These are phyloP conservation scores for Hypoxylon sp. DNA, from an alignment of 2,329 filamentous ascomycete species.

Conservation along the genomic window DNA sequence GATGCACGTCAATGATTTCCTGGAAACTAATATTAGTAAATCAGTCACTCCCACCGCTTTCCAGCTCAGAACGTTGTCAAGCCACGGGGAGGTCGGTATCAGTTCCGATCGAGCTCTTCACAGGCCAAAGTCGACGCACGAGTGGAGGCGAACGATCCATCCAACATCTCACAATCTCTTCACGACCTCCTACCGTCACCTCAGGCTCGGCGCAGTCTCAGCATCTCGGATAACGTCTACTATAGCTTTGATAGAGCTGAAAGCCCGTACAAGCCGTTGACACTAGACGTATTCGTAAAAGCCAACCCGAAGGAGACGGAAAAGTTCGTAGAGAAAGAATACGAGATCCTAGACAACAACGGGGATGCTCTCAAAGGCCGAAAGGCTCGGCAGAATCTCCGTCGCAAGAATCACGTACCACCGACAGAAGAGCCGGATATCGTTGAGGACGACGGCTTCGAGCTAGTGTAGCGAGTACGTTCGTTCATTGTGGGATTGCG, in stretches of 20 bases:
- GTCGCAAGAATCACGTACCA: conserved; percentile 51
- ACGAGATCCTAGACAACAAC: conserved; percentile 63
- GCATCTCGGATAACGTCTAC: conserved; percentile 56
- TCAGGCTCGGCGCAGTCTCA: conserved; percentile 44
- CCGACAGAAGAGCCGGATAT: conserved; percentile 47
- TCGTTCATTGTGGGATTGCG: conserved; percentile 16
- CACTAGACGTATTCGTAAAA: conserved; percentile 59
- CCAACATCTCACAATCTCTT: conserved; percentile 55
- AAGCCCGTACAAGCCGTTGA: conserved; percentile 58
- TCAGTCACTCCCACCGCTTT: conserved; percentile 35
- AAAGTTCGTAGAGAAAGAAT: conserved; percentile 63
- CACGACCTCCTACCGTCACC: conserved; percentile 54
- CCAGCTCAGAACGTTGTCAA: conserved; percentile 59
- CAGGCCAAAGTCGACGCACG: conserved; percentile 55
- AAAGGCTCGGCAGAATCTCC: conserved; percentile 61
- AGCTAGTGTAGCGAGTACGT: conserved; percentile 55
- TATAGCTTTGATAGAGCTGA: conserved; percentile 62
- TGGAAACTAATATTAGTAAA: conserved; percentile 25
- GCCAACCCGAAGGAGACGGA: conserved; percentile 59
- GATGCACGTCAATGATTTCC: background rate
- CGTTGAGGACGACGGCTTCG: conserved; percentile 61
- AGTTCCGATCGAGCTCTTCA: conserved; percentile 51
- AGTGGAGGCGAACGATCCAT: conserved; percentile 57
- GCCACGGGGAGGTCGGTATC: conserved; percentile 45
- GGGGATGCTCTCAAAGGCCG: conserved; percentile 62